Percentiles rank a stretch among this genome's conserved stretches.
Conservation (phyloP, 2,329 filamentous ascomycete genomes). For the Colletotrichum chrysophilum region DNA sequence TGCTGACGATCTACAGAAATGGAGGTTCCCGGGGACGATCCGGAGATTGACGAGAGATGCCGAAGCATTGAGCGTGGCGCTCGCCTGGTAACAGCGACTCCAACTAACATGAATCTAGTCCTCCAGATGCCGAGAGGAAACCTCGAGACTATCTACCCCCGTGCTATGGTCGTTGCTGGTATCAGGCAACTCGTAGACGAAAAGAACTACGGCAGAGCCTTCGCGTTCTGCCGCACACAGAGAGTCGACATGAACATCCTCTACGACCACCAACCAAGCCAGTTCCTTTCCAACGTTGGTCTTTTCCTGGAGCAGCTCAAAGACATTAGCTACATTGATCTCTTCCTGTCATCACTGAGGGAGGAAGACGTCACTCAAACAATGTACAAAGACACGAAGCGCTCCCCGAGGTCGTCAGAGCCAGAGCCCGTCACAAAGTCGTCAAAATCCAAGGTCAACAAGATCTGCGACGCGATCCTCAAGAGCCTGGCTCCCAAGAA, state of each 20-base stretch:
- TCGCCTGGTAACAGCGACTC: slow-evolving; percentile 85
- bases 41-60: slow-evolving; percentile 90
- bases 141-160: slow-evolving; percentile 90
- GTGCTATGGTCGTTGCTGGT: slow-evolving; percentile 89
- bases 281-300: slow-evolving; percentile 79
- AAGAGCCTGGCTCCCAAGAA: slow-evolving; percentile 67
- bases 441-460: slow-evolving; percentile 74
- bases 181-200: slow-evolving; percentile 82
- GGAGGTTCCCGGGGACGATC: slow-evolving; percentile 84
- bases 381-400: slow-evolving; percentile 89
- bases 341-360: slow-evolving; percentile 86
- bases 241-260: slow-evolving; percentile 98
- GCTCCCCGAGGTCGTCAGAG: neutral
- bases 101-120: slow-evolving; percentile 82
- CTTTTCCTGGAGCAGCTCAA: slow-evolving; percentile 85
- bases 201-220: slow-evolving; percentile 84
- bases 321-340: slow-evolving; percentile 82
- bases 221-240: slow-evolving; percentile 87
- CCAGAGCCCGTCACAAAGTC: slow-evolving; percentile 14
- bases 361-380: slow-evolving; percentile 93
- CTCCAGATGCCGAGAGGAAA: slow-evolving; percentile 97
- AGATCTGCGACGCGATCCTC: slow-evolving; percentile 85
- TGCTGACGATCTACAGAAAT: slow-evolving; percentile 62
- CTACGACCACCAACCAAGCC: slow-evolving; percentile 87
- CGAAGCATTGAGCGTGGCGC: slow-evolving; percentile 90